phyloP scores from a whole-genome alignment of 176 grass and related monocot species.

The Canna indica region DNA sequence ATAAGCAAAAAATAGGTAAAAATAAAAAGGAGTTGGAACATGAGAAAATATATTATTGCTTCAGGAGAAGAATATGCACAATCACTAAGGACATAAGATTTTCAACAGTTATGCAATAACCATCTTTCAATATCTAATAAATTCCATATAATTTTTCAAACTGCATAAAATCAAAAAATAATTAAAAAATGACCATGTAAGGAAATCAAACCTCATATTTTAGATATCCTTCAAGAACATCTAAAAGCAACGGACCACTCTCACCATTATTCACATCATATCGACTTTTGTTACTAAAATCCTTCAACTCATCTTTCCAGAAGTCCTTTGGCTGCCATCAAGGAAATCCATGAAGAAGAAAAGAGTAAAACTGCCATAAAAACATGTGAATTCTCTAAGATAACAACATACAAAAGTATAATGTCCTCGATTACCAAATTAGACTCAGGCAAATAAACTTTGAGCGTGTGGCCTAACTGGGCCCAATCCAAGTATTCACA shows the following conservation, averaged over 20 bases:
- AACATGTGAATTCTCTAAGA: background rate
- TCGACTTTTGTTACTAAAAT: conserved; percentile 63
- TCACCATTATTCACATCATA: conserved; percentile 52
- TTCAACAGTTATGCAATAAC: background rate
- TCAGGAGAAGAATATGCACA: background rate
- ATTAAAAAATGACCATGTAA: background rate
- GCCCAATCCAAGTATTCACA: conserved; percentile 92
- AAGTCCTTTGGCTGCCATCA: conserved; percentile 71
- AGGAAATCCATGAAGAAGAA: background rate
- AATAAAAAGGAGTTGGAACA: conserved; percentile 5
- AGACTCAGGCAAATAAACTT: conserved; percentile 92
- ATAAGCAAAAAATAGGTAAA: conserved; percentile 1
- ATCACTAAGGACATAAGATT: background rate
- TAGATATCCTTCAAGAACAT: conserved; percentile 89
- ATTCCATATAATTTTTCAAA: background rate
- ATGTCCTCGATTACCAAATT: conserved; percentile 58
- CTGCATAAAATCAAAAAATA: background rate
- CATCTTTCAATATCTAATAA: background rate
- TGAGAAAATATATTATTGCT: background rate
- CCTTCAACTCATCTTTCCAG: conserved; percentile 77
- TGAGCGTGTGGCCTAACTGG: conserved; percentile 72
- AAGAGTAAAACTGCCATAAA: background rate
- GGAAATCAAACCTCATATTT: conserved; percentile 84
- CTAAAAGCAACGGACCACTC: conserved; percentile 77
- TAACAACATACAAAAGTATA: background rate